Evolutionary conservation across 1,284 basidiomycete species (phyloP).

Genomic region (Ustilago crameri): DNA sequence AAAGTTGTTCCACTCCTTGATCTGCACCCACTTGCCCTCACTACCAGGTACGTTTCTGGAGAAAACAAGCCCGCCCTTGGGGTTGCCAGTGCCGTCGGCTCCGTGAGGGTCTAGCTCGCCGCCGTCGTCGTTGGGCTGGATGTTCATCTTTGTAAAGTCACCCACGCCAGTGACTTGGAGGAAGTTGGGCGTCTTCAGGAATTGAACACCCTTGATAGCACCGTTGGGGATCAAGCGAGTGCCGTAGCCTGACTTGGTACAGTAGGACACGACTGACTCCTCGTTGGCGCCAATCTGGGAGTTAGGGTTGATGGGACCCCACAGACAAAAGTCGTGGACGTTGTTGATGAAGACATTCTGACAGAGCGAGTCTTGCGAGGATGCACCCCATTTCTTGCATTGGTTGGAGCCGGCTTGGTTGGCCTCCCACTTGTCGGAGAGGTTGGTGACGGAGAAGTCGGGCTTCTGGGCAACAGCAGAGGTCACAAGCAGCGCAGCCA

Average conservation of each 20-base stretch:
- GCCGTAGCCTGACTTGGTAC: conserved; percentile 71
- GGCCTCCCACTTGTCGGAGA: conserved; percentile 62
- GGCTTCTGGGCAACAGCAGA: conserved; percentile 37
- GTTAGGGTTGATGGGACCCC: conserved; percentile 46
- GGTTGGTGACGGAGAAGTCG: conserved; percentile 45
- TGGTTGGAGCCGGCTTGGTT: conserved; percentile 61
- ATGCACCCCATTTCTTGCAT: conserved; percentile 57
- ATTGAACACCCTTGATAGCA: conserved; percentile 78
- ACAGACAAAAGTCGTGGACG: conserved; percentile 63
- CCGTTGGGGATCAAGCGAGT: conserved; percentile 81
- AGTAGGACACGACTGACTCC: conserved; percentile 78
- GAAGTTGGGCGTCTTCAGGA: conserved; percentile 76
- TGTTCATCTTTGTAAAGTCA: conserved; percentile 74
- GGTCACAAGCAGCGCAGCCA: conserved; percentile 7
- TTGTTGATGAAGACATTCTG: conserved; percentile 66
- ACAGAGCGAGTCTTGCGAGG: conserved; percentile 46
- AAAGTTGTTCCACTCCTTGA: conserved; percentile 58
- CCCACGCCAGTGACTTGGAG: conserved; percentile 77
- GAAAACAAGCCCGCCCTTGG: conserved; percentile 52
- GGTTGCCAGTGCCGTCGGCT: conserved; percentile 52
- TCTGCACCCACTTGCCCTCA: conserved; percentile 43
- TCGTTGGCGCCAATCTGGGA: conserved; percentile 65
- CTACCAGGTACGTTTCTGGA: conserved; percentile 37
- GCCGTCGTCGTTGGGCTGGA: conserved; percentile 36
- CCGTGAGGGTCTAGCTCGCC: conserved; percentile 60